Base-by-base conservation (phyloP, 2,329 filamentous ascomycete genomes). In the Aotearoamyces nothofagi region DNA sequence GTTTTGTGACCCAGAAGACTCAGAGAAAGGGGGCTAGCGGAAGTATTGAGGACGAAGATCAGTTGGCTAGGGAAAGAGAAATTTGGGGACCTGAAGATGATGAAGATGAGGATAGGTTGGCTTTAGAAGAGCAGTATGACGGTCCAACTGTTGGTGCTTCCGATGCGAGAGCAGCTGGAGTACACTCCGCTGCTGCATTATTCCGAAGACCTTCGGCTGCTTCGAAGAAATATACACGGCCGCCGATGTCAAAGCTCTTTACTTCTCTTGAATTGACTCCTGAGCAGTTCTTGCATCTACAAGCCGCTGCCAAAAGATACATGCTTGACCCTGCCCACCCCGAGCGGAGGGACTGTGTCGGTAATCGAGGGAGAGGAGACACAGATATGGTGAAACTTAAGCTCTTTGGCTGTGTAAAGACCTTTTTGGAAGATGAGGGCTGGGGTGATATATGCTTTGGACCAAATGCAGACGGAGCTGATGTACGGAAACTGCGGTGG, bases 141-240 rank as follows among this genome's bases (percentile, higher is more conserved):
- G 24, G 30, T 20, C 29, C 34, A 15, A 27, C 28, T 15, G 24
- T 35, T 28, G 34, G 38, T 14, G 26, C 28, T 13, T 28, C 33
- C 5, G 37, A 44, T 27, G 39, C 44, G 8, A 39, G 43, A 34
- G 37, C 37, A n/a, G 32, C 34, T n/a, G 46, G 41, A 13, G 36
- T 46, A 24, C 40, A 45, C 26, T 40, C 43, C 10, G 45, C 43
- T 17, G 38, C 40, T 15, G 42, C 44, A n/a, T 26, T 49, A 3
- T 49, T 46, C 25, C 39, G 41, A 25, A 33, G 34, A 15, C 42
- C 44, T 20, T 34, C 43, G 16, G 31, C 36, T n/a, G 40, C 41
- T n/a, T 39, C 38, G 3, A 44, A 40, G 30, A 50, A 49, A 26
- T 46, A 43, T 32, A 40, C 45, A 48, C 44, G 47, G 22, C 39